Conservation (phyloP, 345 rosid species). For the Draba incana region DNA sequence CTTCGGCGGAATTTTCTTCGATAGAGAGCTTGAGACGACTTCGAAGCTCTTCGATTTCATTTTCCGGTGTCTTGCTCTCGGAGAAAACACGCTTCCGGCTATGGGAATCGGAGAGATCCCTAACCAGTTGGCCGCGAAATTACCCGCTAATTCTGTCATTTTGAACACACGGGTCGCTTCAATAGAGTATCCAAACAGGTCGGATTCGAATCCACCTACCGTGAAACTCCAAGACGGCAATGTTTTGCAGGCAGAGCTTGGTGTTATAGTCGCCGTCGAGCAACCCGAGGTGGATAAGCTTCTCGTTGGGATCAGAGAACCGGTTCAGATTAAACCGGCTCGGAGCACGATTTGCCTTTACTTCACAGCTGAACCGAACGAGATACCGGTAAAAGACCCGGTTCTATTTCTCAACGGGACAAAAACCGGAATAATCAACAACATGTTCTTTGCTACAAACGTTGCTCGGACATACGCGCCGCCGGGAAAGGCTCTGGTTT, state of each 20-base stretch:
- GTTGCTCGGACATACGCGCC: constrained; percentile 84
- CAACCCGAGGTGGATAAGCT: constrained; percentile 67
- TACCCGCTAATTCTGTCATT: constrained; percentile 57
- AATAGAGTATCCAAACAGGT: constrained; percentile 44
- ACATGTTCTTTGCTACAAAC: constrained; percentile 88
- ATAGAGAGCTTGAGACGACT: constrained; percentile 72
- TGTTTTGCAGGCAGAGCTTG: constrained; percentile 54
- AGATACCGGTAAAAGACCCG: constrained; percentile 70
- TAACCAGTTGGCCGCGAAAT: constrained; percentile 57
- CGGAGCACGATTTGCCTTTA: constrained; percentile 82
- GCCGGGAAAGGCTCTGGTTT: constrained; percentile 64
- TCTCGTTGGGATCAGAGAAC: constrained; percentile 49
- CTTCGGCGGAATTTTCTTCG: constrained; percentile 92
- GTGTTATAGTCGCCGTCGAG: constrained; percentile 84
- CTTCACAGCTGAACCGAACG: constrained; percentile 56
- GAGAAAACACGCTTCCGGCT: constrained; percentile 82
- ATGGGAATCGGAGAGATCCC: constrained; percentile 82
- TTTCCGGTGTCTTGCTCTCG: constrained; percentile 91
- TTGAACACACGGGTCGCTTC: constrained; percentile 63
- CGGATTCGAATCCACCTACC: constrained; percentile 31
- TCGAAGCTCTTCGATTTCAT: constrained; percentile 82
- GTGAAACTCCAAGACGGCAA: constrained; percentile 65
- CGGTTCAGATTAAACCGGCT: constrained; percentile 45
- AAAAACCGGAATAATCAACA: constrained; percentile 74
- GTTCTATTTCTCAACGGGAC: constrained; percentile 82